Conservation (phyloP, 306 rosid genomes). For the Malus fusca region DNA sequence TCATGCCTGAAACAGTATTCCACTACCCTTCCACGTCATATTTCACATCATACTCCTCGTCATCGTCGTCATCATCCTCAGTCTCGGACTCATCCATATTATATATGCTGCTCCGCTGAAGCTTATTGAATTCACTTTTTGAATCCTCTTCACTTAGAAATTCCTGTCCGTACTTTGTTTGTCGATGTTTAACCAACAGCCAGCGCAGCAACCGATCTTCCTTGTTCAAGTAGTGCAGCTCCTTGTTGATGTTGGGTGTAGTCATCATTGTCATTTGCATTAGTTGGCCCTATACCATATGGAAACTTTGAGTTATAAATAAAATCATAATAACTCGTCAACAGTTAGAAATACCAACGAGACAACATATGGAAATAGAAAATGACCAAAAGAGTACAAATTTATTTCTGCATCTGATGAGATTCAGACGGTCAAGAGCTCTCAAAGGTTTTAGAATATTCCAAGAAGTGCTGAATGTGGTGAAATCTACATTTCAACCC, state of each 20-base stretch:
- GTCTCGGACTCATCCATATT: neutral
- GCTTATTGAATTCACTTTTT: conserved; percentile 18
- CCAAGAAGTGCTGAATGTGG: neutral
- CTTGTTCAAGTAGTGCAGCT: conserved; percentile 87
- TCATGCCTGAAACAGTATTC: neutral
- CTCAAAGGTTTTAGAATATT: neutral
- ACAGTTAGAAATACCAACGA: neutral
- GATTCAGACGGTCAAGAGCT: neutral
- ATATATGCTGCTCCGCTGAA: conserved; percentile 10
- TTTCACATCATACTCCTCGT: conserved; percentile 18
- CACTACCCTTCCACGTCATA: conserved; percentile 4
- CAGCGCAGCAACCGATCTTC: conserved; percentile 80
- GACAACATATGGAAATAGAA: neutral
- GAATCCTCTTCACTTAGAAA: conserved; percentile 33
- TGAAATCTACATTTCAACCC: neutral
- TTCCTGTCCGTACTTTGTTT: conserved; percentile 38
- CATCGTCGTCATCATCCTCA: conserved; percentile 23
- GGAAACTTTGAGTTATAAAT: neutral
- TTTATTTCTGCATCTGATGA: neutral
- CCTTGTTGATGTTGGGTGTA: conserved; percentile 78
- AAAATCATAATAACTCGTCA: neutral
- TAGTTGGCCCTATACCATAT: conserved; percentile 54
- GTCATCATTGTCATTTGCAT: conserved; percentile 99
- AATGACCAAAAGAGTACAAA: neutral
- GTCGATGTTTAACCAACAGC: conserved; percentile 75